Evolutionary conservation across 306 rosid genomes (phyloP).

Genomic region (Quercus agrifolia): DNA sequence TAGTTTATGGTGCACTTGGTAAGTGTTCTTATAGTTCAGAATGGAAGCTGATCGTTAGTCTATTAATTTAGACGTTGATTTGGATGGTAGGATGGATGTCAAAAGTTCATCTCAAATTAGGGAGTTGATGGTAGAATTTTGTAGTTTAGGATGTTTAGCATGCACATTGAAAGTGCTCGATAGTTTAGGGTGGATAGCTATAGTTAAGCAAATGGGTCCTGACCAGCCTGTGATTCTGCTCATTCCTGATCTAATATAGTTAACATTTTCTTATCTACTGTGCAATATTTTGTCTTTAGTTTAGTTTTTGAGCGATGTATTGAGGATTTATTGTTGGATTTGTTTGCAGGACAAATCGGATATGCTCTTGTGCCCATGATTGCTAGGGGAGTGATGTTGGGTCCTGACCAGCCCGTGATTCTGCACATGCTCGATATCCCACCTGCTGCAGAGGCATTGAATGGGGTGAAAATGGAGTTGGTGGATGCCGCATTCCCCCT

Average conservation of each 20-base stretch:
- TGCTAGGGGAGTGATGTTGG: conserved; percentile 95
- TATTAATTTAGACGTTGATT: too few species aligned
- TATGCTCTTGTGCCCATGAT: conserved; percentile 99
- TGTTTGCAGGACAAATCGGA: conserved; percentile 91
- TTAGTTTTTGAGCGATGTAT: neutral
- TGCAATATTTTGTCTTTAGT: neutral
- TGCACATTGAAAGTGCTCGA: too few species aligned
- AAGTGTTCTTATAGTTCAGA: too few species aligned
- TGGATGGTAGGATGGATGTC: too few species aligned
- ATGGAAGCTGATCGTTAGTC: too few species aligned
- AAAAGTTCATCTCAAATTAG: too few species aligned
- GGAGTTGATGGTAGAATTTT: too few species aligned
- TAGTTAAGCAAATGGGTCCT: too few species aligned
- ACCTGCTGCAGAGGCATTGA: conserved; percentile 90
- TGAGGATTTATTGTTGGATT: conserved; percentile 14
- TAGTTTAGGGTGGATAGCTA: too few species aligned
- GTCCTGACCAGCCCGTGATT: conserved; percentile 91
- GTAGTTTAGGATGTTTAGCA: too few species aligned
- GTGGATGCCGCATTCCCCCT: conserved; percentile 94
- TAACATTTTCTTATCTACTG: neutral
- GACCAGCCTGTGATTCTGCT: too few species aligned
- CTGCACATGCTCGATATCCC: conserved; percentile 92
- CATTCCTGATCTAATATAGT: neutral
- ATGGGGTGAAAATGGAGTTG: conserved; percentile 92
- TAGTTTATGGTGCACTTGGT: too few species aligned